Base-by-base conservation (phyloP, 176 grass and related monocot species). In the Carex myosuroides region DNA sequence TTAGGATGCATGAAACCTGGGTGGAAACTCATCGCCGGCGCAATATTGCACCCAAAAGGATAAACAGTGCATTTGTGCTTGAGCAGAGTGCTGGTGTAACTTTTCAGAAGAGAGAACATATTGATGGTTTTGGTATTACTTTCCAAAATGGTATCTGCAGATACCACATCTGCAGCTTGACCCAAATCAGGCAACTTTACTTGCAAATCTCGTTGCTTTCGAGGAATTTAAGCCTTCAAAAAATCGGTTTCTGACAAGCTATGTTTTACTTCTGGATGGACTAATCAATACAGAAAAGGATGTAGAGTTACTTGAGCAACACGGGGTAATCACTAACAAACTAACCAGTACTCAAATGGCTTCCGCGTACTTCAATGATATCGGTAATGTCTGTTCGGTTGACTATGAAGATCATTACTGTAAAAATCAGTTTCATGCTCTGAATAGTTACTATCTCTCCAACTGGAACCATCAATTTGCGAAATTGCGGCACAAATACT, bases 401-500 rank as follows among this genome's bases (percentile, higher is more conserved):
- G 2, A 75, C 30, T 24, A 26, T 48, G 0, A 20, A 0, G 3
- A 64, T 16, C 65, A 79, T 3, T 60, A 20, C 3, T 85, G 16
- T 52, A 3, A 0, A 26, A 10, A 24, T 4, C 16, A 8, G 18
- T 74, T 76, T 11, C 3, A 64, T 16, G 70, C 63, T 52, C 58
- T 77, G 16, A 17, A 39, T 1, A 41, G n/a, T 6, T 77, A 77
- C 52, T 61, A 21, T 46, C 17, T 3, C 16, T 64, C 3, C 4
- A 30, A 13, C 11, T 79, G 69, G 83, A 64, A 13, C 26, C 2
- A 1, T 42, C 11, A 10, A 18, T 52, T 21, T 29, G 12, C 18
- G 32, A 33, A 52, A 64, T 53, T 85, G 57, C 16, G 20, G n/a
- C 83, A 76, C 46, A 33, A 20, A 29, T 85, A 77, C 83, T 78